Evolutionary conservation across 352 stramenopile genomes (phyloP).

Genomic region (Thalassiosira ordinaria): DNA sequence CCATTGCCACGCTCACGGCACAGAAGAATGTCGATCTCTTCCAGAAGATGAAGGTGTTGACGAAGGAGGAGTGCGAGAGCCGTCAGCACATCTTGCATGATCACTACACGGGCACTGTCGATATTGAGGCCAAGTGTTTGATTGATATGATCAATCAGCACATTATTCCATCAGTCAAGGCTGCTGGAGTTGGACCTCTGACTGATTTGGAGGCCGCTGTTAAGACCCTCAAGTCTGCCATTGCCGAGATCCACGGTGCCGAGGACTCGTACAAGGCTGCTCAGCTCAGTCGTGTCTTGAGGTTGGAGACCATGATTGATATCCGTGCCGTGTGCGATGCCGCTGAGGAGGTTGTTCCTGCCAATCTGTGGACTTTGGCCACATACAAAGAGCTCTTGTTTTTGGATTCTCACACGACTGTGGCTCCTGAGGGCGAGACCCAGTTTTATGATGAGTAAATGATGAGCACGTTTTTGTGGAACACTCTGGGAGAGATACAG

Average conservation of each 20-base stretch:
- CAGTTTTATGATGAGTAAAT: neutral
- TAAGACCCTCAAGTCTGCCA: slow-evolving; percentile 65
- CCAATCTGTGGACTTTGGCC: slow-evolving; percentile 84
- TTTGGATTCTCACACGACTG: slow-evolving; percentile 78
- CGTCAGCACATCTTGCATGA: slow-evolving; percentile 87
- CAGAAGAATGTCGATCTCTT: slow-evolving; percentile 89
- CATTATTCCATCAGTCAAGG: slow-evolving; percentile 85
- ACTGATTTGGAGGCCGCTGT: slow-evolving; percentile 76
- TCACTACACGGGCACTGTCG: slow-evolving; percentile 88
- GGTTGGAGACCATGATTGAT: slow-evolving; percentile 88
- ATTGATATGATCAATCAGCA: slow-evolving; percentile 89
- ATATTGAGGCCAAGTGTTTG: slow-evolving; percentile 88
- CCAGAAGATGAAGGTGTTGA: slow-evolving; percentile 86
- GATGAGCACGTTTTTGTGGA: too few species aligned
- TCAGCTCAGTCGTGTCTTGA: slow-evolving; percentile 77
- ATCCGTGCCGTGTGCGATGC: slow-evolving; percentile 81
- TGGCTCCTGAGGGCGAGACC: neutral
- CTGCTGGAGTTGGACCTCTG: slow-evolving; percentile 66
- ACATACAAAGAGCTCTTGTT: slow-evolving; percentile 88
- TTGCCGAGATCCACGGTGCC: slow-evolving; percentile 71
- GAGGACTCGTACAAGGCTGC: slow-evolving; percentile 73
- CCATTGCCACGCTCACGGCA: slow-evolving; percentile 76
- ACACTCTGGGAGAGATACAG: too few species aligned
- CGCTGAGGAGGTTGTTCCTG: slow-evolving; percentile 82
- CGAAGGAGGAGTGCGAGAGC: slow-evolving; percentile 80